phyloP scores from a whole-genome alignment of 805 yeast genomes.

The Wickerhamomyces xylosicus region DNA sequence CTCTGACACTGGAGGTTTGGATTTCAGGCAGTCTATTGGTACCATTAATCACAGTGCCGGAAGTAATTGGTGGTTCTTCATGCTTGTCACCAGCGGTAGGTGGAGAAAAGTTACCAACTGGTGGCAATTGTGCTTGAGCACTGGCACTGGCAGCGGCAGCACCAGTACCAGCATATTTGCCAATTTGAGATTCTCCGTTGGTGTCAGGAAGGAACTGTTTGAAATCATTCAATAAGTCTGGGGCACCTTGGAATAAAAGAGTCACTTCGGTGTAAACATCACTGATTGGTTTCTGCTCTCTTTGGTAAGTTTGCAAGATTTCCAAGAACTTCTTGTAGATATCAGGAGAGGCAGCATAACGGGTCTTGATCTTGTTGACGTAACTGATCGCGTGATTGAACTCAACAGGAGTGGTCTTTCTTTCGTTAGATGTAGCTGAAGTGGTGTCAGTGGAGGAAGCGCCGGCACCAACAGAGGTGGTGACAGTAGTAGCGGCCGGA shows the following conservation, averaged over 20 bases:
- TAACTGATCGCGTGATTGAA: constrained; percentile 95
- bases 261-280: constrained; percentile 95
- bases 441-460: not conserved
- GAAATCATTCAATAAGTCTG: constrained; percentile 90
- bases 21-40: not conserved
- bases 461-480: not conserved
- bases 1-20: constrained; percentile 4
- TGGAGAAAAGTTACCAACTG: constrained; percentile 82
- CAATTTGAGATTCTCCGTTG: constrained; percentile 16
- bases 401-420: constrained; percentile 62
- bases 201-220: constrained; percentile 88
- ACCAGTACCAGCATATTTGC: constrained; percentile 8
- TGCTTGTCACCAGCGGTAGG: constrained; percentile 29
- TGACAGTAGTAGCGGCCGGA: not conserved
- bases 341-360: constrained; percentile 91
- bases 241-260: constrained; percentile 79
- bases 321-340: constrained; percentile 91
- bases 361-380: constrained; percentile 90
- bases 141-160: constrained; percentile 9
- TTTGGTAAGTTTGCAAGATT: constrained; percentile 90
- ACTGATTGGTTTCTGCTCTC: constrained; percentile 89
- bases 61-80: constrained; percentile 5
- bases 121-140: constrained; percentile 51
- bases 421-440: constrained; percentile 9
- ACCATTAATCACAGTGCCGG: constrained; percentile 1